phyloP scores from a whole-genome alignment of 202 grass and related monocot species.

The Tripidium arundinaceum region DNA sequence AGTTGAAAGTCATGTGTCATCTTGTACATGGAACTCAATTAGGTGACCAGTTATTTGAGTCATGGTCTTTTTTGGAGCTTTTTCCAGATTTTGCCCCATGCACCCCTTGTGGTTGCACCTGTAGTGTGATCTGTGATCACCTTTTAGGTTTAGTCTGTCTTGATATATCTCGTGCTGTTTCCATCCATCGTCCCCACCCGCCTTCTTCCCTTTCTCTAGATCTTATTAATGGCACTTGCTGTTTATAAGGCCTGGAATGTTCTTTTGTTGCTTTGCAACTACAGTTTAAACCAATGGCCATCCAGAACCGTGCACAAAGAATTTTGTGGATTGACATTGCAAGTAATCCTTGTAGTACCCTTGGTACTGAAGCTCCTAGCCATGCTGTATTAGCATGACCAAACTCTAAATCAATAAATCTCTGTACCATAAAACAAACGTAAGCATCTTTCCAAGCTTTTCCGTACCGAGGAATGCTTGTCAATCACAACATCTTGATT shows the following conservation, averaged over 20 bases:
- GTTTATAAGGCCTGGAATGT: not conserved
- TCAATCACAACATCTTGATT: not conserved
- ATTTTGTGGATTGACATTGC: not conserved
- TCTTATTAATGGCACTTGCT: not conserved
- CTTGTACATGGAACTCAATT: constrained; percentile 30
- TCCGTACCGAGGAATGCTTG: constrained; percentile 7
- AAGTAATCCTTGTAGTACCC: constrained; percentile 1
- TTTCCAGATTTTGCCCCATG: constrained; percentile 18
- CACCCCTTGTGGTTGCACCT: constrained; percentile 1
- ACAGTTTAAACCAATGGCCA: not conserved
- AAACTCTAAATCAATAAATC: not conserved
- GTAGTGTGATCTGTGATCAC: not conserved
- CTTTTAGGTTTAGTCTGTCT: constrained; percentile 29
- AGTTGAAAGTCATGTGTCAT: constrained; percentile 30
- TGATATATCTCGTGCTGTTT: not conserved
- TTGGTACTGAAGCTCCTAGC: constrained; percentile 7
- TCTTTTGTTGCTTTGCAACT: not conserved
- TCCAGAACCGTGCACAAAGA: not conserved
- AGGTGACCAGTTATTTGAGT: constrained; percentile 33
- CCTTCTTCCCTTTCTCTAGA: not conserved
- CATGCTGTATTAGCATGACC: no score
- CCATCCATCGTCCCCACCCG: not conserved
- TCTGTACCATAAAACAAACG: not conserved
- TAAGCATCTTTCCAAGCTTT: constrained; percentile 18
- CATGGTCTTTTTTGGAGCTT: constrained; percentile 22